Evolutionary conservation across 2,329 filamentous ascomycete species (phyloP), one percentile per base, ranked within the genome.

Genomic region (Beauveria varroae): DNA sequence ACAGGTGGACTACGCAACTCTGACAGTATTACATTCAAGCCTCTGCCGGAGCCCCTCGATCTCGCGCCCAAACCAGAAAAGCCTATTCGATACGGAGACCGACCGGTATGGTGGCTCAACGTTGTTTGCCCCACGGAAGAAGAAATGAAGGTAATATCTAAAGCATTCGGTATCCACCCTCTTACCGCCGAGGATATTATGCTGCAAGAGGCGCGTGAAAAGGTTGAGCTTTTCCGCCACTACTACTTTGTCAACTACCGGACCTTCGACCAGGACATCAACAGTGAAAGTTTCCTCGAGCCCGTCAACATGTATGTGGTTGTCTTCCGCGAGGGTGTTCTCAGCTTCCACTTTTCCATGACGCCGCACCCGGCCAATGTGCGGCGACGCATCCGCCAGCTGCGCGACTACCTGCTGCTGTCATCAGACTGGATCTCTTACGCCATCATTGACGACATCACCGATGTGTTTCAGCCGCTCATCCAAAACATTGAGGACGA

Each of bases 221-320:
- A 99, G 76, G 95, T 99, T 0, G 95, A 99, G 73, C 81, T 99
- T 1, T 99, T 99, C 79, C 88, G 91, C 40, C 90, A 96, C 72
- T 99, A 99, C 77, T 99, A 99, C 74, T 97, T 99, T 69, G 91
- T 99, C 76, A 98, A 96, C 73, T 99, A 99, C 74, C 89, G 95
- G 18, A 96, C 92, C 0, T 99, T 99, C 70, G 95, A 99, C 72
- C 95, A 98, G 73, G 95, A 99, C 70, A 86, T 86, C 63, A 88
- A 88, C 67, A 96, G 87, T 71, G 90, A 95, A 62, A 87, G 96
- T 70, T 96, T 96, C 72, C 82, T 99, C 51, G 91, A 98, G 68
- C 93, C 95, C 0, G 90, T 99, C 70, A 96, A 98, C 74, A 91
- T 99, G 83, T 99, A 98, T 69, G 89, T 97, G 41, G 89, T 98